phyloP scores from a whole-genome alignment of 2,329 filamentous ascomycete genomes.

The Stagonosporopsis rhizophila region DNA sequence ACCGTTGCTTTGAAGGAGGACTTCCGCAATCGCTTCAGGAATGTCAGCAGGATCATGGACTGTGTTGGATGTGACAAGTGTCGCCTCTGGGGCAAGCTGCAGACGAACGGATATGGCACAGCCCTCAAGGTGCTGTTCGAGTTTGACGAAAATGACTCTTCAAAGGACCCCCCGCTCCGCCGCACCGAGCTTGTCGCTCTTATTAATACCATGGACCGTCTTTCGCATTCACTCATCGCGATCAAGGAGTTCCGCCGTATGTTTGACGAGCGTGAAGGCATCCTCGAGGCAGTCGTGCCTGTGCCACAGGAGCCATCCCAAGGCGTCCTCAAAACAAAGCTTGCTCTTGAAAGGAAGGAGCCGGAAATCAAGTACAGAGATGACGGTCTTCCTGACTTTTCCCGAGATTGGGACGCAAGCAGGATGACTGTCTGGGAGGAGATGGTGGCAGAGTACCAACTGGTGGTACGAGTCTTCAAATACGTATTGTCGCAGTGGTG shows the following conservation, averaged over 20 bases:
- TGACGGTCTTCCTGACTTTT: conserved; percentile 53
- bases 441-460: conserved; percentile 68
- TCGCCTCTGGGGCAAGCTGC: conserved; percentile 95
- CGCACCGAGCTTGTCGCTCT: conserved; percentile 93
- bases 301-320: conserved; percentile 32
- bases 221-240: conserved; percentile 80
- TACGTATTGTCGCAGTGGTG: conserved; percentile 76
- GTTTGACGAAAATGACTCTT: conserved; percentile 73
- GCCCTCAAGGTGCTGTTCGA: conserved; percentile 97
- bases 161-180: conserved; percentile 74
- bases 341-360: conserved; percentile 31
- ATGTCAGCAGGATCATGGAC: conserved; percentile 96
- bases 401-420: conserved; percentile 49
- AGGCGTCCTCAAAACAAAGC: conserved; percentile 43
- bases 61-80: conserved; percentile 99
- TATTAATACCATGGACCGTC: conserved; percentile 89
- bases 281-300: conserved; percentile 29
- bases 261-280: conserved; percentile 52
- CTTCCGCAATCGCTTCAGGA: conserved; percentile 95
- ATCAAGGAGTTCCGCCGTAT: conserved; percentile 73
- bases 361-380: conserved; percentile 29
- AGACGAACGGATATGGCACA: conserved; percentile 92
- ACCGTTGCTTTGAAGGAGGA: conserved; percentile 90
- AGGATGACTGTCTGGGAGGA: conserved; percentile 62
- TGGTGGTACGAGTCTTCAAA: conserved; percentile 68